A percentile compares a stretch with the other conserved stretches of the same genome.
phyloP scores from a whole-genome alignment of 352 stramenopile genomes.

The Phytophthora hibernalis region DNA sequence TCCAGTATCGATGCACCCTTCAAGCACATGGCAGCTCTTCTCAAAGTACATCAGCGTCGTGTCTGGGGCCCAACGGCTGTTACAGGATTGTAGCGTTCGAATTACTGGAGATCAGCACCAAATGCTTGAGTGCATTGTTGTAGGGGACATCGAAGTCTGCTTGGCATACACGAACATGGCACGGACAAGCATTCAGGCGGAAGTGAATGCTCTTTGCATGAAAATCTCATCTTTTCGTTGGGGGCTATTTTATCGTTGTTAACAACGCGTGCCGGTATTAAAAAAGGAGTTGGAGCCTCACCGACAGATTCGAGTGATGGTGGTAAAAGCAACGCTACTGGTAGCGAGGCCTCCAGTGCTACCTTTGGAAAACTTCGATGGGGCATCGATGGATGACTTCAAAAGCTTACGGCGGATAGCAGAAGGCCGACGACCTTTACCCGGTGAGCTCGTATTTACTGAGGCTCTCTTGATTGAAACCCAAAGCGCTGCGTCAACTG shows the following conservation, averaged over 20 bases:
- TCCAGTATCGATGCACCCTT: conserved; percentile 43
- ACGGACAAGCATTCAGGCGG: conserved; percentile 44
- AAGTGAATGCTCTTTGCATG: conserved; percentile 51
- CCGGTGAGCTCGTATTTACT: conserved; percentile 73
- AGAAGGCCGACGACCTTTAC: conserved; percentile 51
- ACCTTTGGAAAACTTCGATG: not conserved
- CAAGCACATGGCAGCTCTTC: conserved; percentile 62
- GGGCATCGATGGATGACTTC: conserved; percentile 63
- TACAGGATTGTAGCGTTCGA: conserved; percentile 64
- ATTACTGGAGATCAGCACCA: conserved; percentile 52
- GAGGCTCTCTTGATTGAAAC: conserved; percentile 78
- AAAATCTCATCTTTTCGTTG: conserved; percentile 62
- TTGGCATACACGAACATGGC: conserved; percentile 41
- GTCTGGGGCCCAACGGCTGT: conserved; percentile 55
- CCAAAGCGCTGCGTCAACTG: conserved; percentile 28
- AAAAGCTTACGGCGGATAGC: conserved; percentile 57
- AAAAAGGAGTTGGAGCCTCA: conserved; percentile 4
- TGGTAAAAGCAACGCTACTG: not conserved
- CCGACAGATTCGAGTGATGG: conserved; percentile 1
- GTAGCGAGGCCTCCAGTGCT: not conserved
- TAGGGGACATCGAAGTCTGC: conserved; percentile 10
- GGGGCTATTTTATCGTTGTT: conserved; percentile 41
- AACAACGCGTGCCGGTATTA: not conserved
- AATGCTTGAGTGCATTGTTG: conserved; percentile 44
- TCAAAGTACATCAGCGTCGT: conserved; percentile 45